A percentile compares a stretch with the other conserved stretches of the same genome.
Evolutionary conservation across 768 basidiomycete genomes (phyloP).

Genomic region (Holtermannia corniformis): DNA sequence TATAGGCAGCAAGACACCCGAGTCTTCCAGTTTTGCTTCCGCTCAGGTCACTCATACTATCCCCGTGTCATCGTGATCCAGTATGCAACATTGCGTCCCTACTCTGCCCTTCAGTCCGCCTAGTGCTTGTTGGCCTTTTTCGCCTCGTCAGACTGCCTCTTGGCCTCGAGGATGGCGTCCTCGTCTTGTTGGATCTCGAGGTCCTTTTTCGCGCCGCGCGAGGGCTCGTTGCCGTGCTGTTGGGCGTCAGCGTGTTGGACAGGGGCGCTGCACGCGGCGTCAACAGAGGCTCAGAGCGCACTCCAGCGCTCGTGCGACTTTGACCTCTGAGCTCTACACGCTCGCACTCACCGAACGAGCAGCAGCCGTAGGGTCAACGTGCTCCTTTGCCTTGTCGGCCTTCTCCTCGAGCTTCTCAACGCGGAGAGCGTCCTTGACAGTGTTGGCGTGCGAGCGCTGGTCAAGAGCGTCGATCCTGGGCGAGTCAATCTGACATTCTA

Average conservation of each 20-base stretch:
- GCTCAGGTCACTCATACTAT: no score
- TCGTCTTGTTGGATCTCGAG: slow-evolving; percentile 36
- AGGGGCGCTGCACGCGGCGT: no score
- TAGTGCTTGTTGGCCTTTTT: slow-evolving; percentile 24
- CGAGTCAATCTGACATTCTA: no score
- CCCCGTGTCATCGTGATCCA: no score
- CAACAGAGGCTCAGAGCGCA: no score
- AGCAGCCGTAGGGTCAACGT: slow-evolving; percentile 29
- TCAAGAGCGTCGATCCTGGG: slow-evolving; percentile 36
- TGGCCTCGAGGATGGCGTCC: slow-evolving; percentile 16
- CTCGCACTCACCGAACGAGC: slow-evolving; percentile 14
- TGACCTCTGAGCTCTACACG: neutral
- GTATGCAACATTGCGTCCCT: no score
- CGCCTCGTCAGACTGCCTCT: slow-evolving; percentile 33
- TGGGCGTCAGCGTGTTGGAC: no score
- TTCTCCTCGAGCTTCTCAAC: slow-evolving; percentile 33
- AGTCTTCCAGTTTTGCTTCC: no score
- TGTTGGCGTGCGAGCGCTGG: slow-evolving; percentile 34
- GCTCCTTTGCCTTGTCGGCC: slow-evolving; percentile 20
- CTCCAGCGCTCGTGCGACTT: neutral
- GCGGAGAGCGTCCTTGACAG: slow-evolving; percentile 32
- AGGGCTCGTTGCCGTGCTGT: slow-evolving; percentile 34
- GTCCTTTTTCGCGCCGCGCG: slow-evolving; percentile 36
- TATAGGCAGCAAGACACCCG: no score
- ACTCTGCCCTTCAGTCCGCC: no score